These are phyloP conservation scores for Alternaria dauci DNA, from an alignment of 2,329 filamentous ascomycete genomes.

Conservation along the genomic window DNA sequence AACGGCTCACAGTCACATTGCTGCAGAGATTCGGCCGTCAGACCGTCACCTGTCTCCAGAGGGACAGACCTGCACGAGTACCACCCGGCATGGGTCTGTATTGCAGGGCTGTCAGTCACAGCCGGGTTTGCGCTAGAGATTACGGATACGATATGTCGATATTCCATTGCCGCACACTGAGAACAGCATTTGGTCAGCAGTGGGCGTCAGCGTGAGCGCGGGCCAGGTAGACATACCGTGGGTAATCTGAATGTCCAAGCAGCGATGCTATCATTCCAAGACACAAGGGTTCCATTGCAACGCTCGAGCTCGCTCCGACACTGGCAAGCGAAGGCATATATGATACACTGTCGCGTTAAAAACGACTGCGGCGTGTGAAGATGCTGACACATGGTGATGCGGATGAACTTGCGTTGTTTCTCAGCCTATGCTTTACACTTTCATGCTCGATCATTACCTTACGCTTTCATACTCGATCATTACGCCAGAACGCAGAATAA, in stretches of 20 bases:
- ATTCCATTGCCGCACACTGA: not conserved
- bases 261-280: not conserved
- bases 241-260: not conserved
- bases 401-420: not conserved
- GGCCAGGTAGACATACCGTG: not conserved
- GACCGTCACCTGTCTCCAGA: not conserved
- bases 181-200: not conserved
- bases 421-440: not conserved
- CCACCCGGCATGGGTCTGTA: not conserved
- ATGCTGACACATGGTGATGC: not conserved
- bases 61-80: not conserved
- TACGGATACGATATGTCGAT: not conserved
- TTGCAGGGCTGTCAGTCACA: not conserved
- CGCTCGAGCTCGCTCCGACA: not conserved
- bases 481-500: not conserved
- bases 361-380: not conserved
- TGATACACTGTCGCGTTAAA: not conserved
- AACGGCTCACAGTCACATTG: slow-evolving; percentile 6
- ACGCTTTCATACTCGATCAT: not conserved
- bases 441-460: not conserved
- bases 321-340: not conserved
- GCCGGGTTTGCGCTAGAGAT: not conserved
- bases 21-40: not conserved
- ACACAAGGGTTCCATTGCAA: not conserved
- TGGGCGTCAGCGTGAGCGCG: not conserved